Percentiles rank a stretch among this genome's conserved stretches.
phyloP scores from a whole-genome alignment of 148 eudicot species.

The Chenopodium berlandieri region DNA sequence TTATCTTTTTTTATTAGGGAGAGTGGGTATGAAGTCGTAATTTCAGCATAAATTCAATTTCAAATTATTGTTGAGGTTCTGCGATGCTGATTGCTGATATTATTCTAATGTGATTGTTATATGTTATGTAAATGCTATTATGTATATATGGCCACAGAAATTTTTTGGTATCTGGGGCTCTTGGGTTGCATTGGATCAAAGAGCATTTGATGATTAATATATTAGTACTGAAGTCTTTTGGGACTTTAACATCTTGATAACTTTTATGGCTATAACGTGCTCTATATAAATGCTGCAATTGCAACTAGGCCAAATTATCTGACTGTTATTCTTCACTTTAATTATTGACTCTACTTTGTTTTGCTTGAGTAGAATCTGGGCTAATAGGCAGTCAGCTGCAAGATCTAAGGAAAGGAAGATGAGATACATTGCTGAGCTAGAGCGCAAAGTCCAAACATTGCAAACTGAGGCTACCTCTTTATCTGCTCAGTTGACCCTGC shows the following conservation, averaged over 20 bases:
- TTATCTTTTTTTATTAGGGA: not conserved
- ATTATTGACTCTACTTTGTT: not conserved
- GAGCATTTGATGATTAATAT: not conserved
- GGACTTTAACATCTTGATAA: not conserved
- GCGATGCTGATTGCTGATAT: not conserved
- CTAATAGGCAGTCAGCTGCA: slow-evolving; percentile 84
- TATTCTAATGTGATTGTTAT: not conserved
- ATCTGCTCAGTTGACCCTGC: slow-evolving; percentile 70
- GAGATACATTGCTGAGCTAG: slow-evolving; percentile 81
- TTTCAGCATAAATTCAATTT: not conserved
- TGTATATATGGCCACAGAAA: not conserved
- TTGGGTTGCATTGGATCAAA: not conserved
- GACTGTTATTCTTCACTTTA: not conserved
- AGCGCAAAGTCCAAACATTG: slow-evolving; percentile 70
- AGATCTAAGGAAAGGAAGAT: slow-evolving; percentile 90
- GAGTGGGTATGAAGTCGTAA: not conserved
- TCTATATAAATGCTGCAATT: not conserved
- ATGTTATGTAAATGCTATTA: not conserved
- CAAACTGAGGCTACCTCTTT: slow-evolving; percentile 78
- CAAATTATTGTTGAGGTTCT: not conserved
- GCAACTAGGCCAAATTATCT: slow-evolving; percentile 1
- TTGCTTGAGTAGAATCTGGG: slow-evolving; percentile 57
- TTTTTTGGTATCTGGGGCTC: not conserved
- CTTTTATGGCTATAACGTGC: not conserved
- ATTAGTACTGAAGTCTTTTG: not conserved